Evolutionary conservation across 306 rosid species (phyloP).

Genomic region (Alnus rubra): DNA sequence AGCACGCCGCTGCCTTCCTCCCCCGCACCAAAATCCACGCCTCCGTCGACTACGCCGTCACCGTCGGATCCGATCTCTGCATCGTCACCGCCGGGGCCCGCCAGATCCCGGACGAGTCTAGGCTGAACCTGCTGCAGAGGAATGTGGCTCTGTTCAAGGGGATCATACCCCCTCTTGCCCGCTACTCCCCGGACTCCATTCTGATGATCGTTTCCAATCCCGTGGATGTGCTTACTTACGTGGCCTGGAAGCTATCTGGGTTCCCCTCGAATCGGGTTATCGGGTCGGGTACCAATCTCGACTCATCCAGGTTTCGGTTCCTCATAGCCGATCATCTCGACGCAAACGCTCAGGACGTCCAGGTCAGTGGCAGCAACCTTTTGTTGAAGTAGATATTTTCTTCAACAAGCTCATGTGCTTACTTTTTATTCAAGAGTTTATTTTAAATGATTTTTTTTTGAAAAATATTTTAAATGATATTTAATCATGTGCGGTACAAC

Average conservation of each 20-base stretch:
- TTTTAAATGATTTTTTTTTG: too few relatives aligned
- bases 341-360: conserved; percentile 91
- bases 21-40: conserved; percentile 85
- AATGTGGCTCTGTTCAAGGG: conserved; percentile 64
- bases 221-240: conserved; percentile 73
- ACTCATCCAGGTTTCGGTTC: conserved; percentile 83
- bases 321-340: conserved; percentile 94
- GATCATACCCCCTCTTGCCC: conserved; percentile 71
- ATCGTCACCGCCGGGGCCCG: conserved; percentile 90
- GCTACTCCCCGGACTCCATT: conserved; percentile 52
- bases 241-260: conserved; percentile 89
- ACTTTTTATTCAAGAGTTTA: too few relatives aligned
- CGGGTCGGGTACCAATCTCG: conserved; percentile 96
- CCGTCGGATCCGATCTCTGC: conserved; percentile 78
- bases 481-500: too few relatives aligned
- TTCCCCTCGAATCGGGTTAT: conserved; percentile 83
- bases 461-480: too few relatives aligned
- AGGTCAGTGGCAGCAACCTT: conserved; percentile 38
- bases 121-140: conserved; percentile 73
- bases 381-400: too few relatives aligned
- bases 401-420: too few relatives aligned
- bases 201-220: conserved; percentile 81
- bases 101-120: conserved; percentile 69
- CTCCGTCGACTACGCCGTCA: conserved; percentile 69
- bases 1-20: conserved; percentile 92